phyloP scores from a whole-genome alignment of 352 stramenopile species.

The Phytophthora nicotianae region DNA sequence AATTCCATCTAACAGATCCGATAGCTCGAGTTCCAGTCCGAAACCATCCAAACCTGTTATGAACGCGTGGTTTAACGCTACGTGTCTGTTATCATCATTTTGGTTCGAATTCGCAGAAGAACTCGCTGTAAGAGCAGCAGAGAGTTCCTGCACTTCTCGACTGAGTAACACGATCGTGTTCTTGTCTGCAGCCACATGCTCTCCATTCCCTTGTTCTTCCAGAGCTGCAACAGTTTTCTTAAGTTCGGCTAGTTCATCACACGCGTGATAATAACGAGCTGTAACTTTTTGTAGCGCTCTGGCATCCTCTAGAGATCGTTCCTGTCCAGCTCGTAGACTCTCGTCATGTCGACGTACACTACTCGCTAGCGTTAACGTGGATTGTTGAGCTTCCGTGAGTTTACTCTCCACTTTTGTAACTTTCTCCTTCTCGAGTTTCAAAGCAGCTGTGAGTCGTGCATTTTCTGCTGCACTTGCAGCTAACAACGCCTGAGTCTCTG shows the following conservation, averaged over 20 bases:
- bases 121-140: constrained; percentile 15
- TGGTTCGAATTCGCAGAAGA: background rate
- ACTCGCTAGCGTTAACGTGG: constrained; percentile 60
- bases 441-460: constrained; percentile 33
- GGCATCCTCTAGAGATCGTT: constrained; percentile 59
- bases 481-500: constrained; percentile 58
- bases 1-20: constrained; percentile 41
- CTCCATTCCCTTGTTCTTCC: constrained; percentile 72
- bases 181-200: constrained; percentile 70
- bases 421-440: constrained; percentile 36
- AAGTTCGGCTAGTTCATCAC: constrained; percentile 75
- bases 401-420: constrained; percentile 38
- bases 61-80: constrained; percentile 41
- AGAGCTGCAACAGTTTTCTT: constrained; percentile 68
- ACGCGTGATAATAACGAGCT: constrained; percentile 68
- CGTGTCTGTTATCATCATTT: constrained; percentile 17
- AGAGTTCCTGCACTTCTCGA: constrained; percentile 60
- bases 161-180: constrained; percentile 67
- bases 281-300: constrained; percentile 56
- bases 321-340: constrained; percentile 61
- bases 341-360: constrained; percentile 81
- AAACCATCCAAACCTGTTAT: constrained; percentile 40
- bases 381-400: constrained; percentile 48
- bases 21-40: constrained; percentile 31
- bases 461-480: constrained; percentile 58